Percentiles rank a stretch among this genome's conserved stretches.
Conservation (phyloP, 768 basidiomycete species). For the Boletus rufocinnamomeus region DNA sequence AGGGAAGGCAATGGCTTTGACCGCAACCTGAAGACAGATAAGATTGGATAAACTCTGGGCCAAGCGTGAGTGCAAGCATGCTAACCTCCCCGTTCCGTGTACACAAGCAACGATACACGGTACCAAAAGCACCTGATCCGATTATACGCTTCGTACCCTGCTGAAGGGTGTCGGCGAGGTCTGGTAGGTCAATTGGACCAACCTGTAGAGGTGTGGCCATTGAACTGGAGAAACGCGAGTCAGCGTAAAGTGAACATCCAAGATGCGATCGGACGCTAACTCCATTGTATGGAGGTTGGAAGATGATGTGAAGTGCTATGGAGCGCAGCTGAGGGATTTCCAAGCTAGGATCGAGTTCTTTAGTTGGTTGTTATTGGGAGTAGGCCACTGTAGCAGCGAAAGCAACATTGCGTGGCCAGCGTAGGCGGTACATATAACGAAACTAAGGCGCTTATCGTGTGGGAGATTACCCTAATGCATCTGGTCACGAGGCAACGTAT, state of each 20-base stretch:
- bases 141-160: background rate
- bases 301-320: background rate
- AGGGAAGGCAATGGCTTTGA: constrained; percentile 1
- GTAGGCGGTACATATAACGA: background rate
- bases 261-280: background rate
- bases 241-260: background rate
- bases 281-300: background rate
- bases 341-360: background rate
- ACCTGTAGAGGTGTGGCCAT: background rate
- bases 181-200: background rate
- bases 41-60: background rate
- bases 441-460: no score
- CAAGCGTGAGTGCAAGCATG: background rate
- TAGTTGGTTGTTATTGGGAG: background rate
- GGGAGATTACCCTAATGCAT: no score
- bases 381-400: background rate
- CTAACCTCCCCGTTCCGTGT: background rate
- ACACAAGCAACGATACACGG: background rate
- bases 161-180: constrained; percentile 6
- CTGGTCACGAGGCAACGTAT: background rate
- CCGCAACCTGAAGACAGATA: constrained; percentile 5
- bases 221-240: background rate
- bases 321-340: background rate
- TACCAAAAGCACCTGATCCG: background rate
- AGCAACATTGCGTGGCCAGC: background rate